A percentile compares a stretch with the other conserved stretches of the same genome.
Conservation (phyloP, 305 asterid species). For the Solanum hybrid region DNA sequence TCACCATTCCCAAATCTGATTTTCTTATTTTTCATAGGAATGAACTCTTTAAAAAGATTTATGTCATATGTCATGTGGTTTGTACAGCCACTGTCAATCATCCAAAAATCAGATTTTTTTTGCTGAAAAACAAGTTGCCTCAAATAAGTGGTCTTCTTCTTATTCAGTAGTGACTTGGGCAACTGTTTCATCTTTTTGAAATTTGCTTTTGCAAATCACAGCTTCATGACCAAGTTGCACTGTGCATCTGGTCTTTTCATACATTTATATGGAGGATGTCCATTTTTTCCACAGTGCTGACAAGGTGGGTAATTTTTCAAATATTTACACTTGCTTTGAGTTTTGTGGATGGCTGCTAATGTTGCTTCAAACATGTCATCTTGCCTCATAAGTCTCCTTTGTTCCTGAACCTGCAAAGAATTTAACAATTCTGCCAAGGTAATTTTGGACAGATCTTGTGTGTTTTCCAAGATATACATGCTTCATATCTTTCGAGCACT, state of each 20-base stretch:
- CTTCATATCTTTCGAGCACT: too few relatives aligned
- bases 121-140: background rate
- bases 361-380: too few relatives aligned
- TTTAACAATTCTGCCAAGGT: too few relatives aligned
- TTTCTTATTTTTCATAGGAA: background rate
- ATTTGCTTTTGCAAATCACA: background rate
- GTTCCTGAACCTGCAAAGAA: too few relatives aligned
- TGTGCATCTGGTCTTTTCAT: background rate
- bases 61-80: background rate
- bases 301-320: background rate
- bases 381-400: too few relatives aligned
- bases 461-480: too few relatives aligned
- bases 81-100: background rate
- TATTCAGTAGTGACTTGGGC: background rate
- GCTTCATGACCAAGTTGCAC: background rate
- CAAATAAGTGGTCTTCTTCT: background rate
- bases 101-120: too few relatives aligned
- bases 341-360: too few relatives aligned
- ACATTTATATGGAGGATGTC: background rate
- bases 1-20: background rate
- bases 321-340: background rate
- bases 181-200: background rate
- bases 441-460: too few relatives aligned
- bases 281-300: background rate
- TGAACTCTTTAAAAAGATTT: background rate